phyloP scores from a whole-genome alignment of 768 basidiomycete species.

The Russula abietina region DNA sequence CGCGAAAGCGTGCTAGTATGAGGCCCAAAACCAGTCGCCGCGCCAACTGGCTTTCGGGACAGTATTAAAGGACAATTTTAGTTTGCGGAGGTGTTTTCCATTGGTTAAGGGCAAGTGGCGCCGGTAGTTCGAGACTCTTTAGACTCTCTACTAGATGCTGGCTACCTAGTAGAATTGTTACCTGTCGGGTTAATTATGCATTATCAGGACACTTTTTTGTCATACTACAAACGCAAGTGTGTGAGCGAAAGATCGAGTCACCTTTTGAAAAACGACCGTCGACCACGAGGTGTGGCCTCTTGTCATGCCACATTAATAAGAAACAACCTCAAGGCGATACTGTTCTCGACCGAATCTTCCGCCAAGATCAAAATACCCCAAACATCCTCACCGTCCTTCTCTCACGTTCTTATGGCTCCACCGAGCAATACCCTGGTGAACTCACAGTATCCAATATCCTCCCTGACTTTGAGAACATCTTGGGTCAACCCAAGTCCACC shows the following conservation, averaged over 20 bases:
- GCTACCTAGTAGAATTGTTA: too few relatives aligned
- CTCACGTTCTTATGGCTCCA: conserved; percentile 51
- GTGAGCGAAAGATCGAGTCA: too few relatives aligned
- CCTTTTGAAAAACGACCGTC: background rate
- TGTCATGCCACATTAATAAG: too few relatives aligned
- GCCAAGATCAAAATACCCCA: conserved; percentile 48
- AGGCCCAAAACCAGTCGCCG: background rate
- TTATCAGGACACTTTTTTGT: too few relatives aligned
- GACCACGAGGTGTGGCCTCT: too few relatives aligned
- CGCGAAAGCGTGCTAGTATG: background rate
- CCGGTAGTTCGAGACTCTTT: background rate
- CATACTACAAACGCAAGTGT: too few relatives aligned
- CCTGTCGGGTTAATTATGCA: too few relatives aligned
- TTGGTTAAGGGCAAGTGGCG: background rate
- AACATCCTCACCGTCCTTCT: conserved; percentile 62
- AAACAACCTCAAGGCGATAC: conserved; percentile 41
- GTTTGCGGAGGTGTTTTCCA: background rate
- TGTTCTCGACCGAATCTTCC: conserved; percentile 60
- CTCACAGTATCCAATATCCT: conserved; percentile 59
- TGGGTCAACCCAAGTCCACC: conserved; percentile 44
- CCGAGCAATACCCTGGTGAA: conserved; percentile 48
- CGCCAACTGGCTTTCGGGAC: too few relatives aligned
- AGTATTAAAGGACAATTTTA: background rate
- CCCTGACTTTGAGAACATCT: conserved; percentile 43
- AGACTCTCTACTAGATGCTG: too few relatives aligned